Percentiles rank a stretch among this genome's conserved stretches.
phyloP scores from a whole-genome alignment of 2,329 filamentous ascomycete genomes.

The Macrophomina pseudophaseolina region DNA sequence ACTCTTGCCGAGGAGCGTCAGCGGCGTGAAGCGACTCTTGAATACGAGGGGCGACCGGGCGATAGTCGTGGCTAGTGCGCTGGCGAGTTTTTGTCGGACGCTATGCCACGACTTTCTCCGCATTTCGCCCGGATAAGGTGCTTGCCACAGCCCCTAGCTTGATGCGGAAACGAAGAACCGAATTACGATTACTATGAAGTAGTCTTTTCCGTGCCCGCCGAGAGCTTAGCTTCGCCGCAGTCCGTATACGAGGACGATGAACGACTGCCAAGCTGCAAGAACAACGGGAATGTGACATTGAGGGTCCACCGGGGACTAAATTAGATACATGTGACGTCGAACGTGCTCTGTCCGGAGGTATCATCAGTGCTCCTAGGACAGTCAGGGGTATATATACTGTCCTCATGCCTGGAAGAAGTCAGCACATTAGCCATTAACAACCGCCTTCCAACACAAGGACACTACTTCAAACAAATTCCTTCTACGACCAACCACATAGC shows the following conservation, averaged over 20 bases:
- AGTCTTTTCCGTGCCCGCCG: background rate
- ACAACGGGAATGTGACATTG: background rate
- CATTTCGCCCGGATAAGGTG: background rate
- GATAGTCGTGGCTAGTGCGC: background rate
- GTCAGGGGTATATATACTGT: background rate
- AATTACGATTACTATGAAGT: background rate
- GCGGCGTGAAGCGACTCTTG: constrained; percentile 11
- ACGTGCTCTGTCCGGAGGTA: background rate
- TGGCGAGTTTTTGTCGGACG: background rate
- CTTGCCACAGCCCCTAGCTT: background rate
- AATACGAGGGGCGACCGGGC: background rate
- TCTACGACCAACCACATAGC: constrained; percentile 33
- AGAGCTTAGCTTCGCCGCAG: constrained; percentile 1
- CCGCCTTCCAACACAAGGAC: background rate
- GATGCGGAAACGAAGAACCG: background rate
- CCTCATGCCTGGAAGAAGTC: background rate
- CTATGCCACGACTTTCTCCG: constrained; percentile 7
- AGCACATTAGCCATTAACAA: background rate
- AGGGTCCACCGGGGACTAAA: background rate
- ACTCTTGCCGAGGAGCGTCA: background rate
- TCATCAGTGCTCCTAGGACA: background rate
- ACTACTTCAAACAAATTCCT: background rate
- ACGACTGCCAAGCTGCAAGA: constrained; percentile 3
- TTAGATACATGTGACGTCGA: constrained; percentile 20
- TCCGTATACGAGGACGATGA: constrained; percentile 3